Evolutionary conservation across 1,284 basidiomycete genomes (phyloP).

Genomic region (Puccinia brachypodii): DNA sequence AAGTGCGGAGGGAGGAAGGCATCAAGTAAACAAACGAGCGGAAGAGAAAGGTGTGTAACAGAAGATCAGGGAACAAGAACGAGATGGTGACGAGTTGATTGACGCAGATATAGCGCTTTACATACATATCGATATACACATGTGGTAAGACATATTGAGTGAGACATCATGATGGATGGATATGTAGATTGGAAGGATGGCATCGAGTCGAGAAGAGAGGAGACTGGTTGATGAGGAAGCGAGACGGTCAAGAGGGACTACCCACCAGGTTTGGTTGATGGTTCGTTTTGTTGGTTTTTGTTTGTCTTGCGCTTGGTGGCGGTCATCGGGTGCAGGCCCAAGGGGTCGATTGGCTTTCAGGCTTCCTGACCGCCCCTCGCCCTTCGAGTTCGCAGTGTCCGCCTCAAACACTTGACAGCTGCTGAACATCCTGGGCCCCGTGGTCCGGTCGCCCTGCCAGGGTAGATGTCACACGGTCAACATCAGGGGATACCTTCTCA

Average conservation of each 20-base stretch:
- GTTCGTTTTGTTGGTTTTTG: constrained; percentile 7
- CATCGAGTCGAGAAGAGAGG: neutral
- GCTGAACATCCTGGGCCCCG: too few relatives aligned
- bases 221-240: neutral
- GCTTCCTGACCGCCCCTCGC: neutral
- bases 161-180: neutral
- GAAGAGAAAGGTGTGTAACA: neutral
- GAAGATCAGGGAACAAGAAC: neutral
- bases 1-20: neutral
- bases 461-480: too few relatives aligned
- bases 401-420: too few relatives aligned
- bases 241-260: neutral
- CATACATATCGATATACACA: neutral
- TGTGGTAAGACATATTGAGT: neutral
- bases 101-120: neutral
- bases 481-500: too few relatives aligned
- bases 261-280: constrained; percentile 6
- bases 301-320: constrained; percentile 23
- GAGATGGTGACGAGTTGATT: neutral
- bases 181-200: too few relatives aligned
- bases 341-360: neutral
- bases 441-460: too few relatives aligned
- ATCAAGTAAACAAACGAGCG: neutral
- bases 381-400: too few relatives aligned
- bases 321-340: constrained; percentile 51